phyloP scores from a whole-genome alignment of 169 alveolate genomes.

The Plasmodium vinckei region DNA sequence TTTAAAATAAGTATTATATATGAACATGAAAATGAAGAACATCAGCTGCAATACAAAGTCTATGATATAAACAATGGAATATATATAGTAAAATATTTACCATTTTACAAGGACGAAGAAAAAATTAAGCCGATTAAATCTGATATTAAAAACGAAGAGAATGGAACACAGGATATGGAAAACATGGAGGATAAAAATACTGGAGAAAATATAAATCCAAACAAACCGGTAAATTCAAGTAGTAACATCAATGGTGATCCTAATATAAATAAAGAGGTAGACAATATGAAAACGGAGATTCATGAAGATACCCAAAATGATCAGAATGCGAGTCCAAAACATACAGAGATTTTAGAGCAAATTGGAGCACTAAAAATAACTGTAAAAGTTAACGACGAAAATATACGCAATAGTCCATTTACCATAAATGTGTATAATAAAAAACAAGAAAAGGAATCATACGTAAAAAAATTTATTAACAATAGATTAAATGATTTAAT shows the following conservation, averaged over 20 bases:
- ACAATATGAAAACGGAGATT: background rate
- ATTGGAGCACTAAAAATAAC: constrained; percentile 35
- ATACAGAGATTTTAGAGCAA: background rate
- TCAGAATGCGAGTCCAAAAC: too few relatives aligned
- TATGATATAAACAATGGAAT: constrained; percentile 62
- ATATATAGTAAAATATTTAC: constrained; percentile 58
- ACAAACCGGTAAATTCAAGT: background rate
- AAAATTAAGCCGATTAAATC: background rate
- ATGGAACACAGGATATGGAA: background rate
- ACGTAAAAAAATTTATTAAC: constrained; percentile 46
- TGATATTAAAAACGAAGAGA: background rate
- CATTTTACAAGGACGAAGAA: constrained; percentile 3
- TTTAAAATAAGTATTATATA: constrained; percentile 49
- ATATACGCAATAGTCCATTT: constrained; percentile 62
- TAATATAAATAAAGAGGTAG: background rate
- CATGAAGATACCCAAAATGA: background rate
- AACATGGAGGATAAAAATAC: background rate
- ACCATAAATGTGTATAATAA: constrained; percentile 35
- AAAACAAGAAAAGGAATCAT: constrained; percentile 22
- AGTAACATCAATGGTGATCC: background rate
- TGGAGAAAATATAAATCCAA: background rate
- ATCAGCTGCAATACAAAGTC: constrained; percentile 23
- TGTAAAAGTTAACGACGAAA: constrained; percentile 54
- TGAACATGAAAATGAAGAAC: constrained; percentile 18
- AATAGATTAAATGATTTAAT: constrained; percentile 56